phyloP scores from a whole-genome alignment of 495 filamentous ascomycete genomes.

The Trichocladium antarcticum region DNA sequence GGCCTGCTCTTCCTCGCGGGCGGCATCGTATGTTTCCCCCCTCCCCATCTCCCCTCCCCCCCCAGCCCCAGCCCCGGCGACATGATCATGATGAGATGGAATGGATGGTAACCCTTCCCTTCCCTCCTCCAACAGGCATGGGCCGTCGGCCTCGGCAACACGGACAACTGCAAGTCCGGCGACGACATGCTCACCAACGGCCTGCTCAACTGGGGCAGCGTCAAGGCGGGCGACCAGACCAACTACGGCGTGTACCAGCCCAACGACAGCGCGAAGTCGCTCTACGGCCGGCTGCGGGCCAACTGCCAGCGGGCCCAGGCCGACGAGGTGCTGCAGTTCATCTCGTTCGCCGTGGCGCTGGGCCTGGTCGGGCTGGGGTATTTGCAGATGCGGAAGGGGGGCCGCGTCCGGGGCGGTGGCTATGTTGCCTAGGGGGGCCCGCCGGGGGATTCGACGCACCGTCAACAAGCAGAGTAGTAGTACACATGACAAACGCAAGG shows the following conservation, averaged over 20 bases:
- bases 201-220: constrained; percentile 29
- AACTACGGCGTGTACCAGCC: constrained; percentile 14
- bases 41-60: neutral
- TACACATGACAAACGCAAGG: neutral
- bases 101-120: neutral
- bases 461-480: neutral
- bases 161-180: constrained; percentile 23
- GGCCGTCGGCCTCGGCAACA: constrained; percentile 32
- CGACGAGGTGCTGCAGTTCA: constrained; percentile 29
- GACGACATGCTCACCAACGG: constrained; percentile 19
- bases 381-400: constrained; percentile 3
- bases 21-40: constrained; percentile 40
- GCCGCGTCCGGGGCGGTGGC: neutral
- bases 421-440: constrained; percentile 12
- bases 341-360: constrained; percentile 21
- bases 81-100: neutral
- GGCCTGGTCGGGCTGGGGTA: constrained; percentile 18
- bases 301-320: constrained; percentile 28
- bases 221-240: neutral
- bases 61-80: too few relatives aligned
- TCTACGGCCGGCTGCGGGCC: constrained; percentile 4
- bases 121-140: constrained; percentile 29
- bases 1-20: constrained; percentile 39
- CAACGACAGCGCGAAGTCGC: neutral
- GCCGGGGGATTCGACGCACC: too few relatives aligned